phyloP scores from a whole-genome alignment of 1,139 yeast genomes.

The Blastobotrys arbuscula region DNA sequence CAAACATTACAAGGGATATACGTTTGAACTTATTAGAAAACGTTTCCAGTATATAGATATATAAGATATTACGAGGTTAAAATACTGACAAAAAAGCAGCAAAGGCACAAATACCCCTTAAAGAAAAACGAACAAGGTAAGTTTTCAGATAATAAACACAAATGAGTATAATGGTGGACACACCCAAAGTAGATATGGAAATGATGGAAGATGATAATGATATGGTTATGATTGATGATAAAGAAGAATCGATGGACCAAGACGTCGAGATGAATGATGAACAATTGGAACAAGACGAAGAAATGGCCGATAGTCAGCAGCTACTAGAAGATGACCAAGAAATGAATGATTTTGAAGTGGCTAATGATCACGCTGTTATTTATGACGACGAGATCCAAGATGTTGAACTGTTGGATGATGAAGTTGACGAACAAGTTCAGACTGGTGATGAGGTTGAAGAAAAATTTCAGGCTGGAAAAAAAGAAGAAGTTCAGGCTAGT shows the following conservation, averaged over 20 bases:
- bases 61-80: too few relatives aligned
- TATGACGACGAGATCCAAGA: background rate
- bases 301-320: background rate
- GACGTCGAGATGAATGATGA: conserved; percentile 8
- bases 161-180: conserved; percentile 4
- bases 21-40: too few relatives aligned
- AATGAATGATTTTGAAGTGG: background rate
- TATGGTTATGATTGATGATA: background rate
- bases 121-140: background rate
- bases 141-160: background rate
- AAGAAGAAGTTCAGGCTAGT: background rate
- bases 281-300: conserved; percentile 3
- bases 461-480: background rate
- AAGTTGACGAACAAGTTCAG: background rate
- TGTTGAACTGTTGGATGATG: conserved; percentile 6
- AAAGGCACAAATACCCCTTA: background rate
- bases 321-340: background rate
- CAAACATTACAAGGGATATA: too few relatives aligned
- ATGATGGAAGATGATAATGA: conserved; percentile 8
- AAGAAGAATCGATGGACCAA: background rate
- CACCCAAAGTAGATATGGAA: background rate
- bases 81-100: background rate
- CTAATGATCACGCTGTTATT: background rate
- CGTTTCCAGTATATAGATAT: too few relatives aligned
- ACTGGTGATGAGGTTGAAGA: background rate